These are phyloP conservation scores for Sicyos edulis DNA, from an alignment of 306 rosid species.

Conservation along the genomic window DNA sequence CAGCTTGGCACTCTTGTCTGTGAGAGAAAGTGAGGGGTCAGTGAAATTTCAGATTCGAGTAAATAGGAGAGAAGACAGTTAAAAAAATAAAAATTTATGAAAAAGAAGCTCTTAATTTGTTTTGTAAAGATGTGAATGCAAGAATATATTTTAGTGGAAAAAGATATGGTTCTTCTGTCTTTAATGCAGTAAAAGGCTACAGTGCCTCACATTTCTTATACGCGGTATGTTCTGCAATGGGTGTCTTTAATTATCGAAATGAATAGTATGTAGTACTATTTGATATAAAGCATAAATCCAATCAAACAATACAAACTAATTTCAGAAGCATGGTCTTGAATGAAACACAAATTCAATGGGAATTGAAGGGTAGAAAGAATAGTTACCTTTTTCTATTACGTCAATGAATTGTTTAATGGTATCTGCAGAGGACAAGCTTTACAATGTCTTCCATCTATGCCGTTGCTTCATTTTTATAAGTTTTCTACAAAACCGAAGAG, in stretches of 20 bases:
- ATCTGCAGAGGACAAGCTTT: background rate
- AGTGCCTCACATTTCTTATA: conserved; percentile 6
- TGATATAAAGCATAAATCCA: background rate
- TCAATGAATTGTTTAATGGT: background rate
- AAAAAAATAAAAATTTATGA: background rate
- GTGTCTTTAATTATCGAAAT: background rate
- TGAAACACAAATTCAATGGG: background rate
- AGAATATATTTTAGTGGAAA: conserved; percentile 5
- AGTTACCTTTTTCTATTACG: background rate
- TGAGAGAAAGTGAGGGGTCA: background rate
- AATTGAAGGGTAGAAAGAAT: background rate
- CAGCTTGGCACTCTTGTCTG: background rate
- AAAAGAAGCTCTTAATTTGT: background rate
- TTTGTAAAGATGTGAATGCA: background rate
- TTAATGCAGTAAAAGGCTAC: background rate
- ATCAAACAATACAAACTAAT: background rate
- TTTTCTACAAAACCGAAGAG: background rate
- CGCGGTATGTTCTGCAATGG: background rate
- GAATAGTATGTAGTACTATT: background rate
- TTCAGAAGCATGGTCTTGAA: background rate
- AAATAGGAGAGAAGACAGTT: background rate
- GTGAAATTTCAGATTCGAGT: conserved; percentile 2
- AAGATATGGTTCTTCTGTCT: background rate
- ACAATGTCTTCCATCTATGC: background rate
- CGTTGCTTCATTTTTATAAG: background rate